Evolutionary conservation across 306 rosid species (phyloP).

Genomic region (apple (Malus domestica)): ASM211411v1 NC_041801.1:11452501-11453000

Average conservation of each 20-base stretch:
- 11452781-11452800: neutral
- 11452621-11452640: too few species aligned
- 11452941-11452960: constrained; percentile 25
- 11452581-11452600: neutral
- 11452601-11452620: neutral
- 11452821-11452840: neutral
- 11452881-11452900: constrained; percentile 67
- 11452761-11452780: too few species aligned
- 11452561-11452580: neutral
- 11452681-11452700: too few species aligned
- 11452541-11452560: neutral
- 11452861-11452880: constrained; percentile 30
- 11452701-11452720: too few species aligned
- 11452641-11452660: too few species aligned
- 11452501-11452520: neutral
- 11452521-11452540: too few species aligned
- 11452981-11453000: constrained; percentile 41
- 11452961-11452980: constrained; percentile 34
- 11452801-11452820: constrained; percentile 11
- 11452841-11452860: constrained; percentile 20
- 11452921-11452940: constrained; percentile 36
- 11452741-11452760: too few species aligned
- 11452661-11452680: too few species aligned
- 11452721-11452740: too few species aligned
- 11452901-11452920: constrained; percentile 8